Conservation (phyloP, 495 filamentous ascomycete species). For the Aspergillus steynii region DNA sequence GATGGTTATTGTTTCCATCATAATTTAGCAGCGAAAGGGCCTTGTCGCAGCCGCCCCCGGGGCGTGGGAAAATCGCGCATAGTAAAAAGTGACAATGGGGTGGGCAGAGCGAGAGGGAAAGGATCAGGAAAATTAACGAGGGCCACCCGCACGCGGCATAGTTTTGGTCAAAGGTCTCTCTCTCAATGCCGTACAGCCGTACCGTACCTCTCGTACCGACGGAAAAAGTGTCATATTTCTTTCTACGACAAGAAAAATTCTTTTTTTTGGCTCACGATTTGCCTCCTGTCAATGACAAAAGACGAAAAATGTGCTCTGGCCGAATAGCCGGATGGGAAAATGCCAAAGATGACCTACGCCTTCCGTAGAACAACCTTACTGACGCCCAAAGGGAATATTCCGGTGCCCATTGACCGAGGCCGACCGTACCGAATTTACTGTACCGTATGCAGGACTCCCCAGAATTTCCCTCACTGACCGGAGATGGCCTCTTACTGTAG, state of each 20-base stretch:
- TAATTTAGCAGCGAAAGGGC: constrained; percentile 1
- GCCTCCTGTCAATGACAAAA: neutral
- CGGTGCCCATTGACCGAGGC: constrained; percentile 9
- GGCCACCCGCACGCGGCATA: constrained; percentile 27
- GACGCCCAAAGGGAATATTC: constrained; percentile 1
- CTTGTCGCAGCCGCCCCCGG: constrained; percentile 7
- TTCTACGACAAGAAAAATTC: neutral
- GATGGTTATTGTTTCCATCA: constrained; percentile 14
- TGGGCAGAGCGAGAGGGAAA: neutral
- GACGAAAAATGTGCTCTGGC: neutral
- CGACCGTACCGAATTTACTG: constrained; percentile 7
- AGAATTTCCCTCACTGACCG: constrained; percentile 8
- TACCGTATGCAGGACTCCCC: constrained; percentile 3
- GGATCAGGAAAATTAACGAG: constrained; percentile 28
- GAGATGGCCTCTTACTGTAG: constrained; percentile 5
- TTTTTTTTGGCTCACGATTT: neutral
- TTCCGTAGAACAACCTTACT: neutral
- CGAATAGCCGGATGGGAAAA: neutral
- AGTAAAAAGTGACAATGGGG: constrained; percentile 12
- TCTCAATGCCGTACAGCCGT: neutral
- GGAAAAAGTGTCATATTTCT: neutral
- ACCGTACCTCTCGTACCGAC: neutral
- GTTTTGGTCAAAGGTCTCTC: neutral
- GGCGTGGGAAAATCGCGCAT: constrained; percentile 28
- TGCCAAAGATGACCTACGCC: neutral